Evolutionary conservation across 805 yeast species (phyloP).

Genomic region (Suhomyces kilbournensis): DNA sequence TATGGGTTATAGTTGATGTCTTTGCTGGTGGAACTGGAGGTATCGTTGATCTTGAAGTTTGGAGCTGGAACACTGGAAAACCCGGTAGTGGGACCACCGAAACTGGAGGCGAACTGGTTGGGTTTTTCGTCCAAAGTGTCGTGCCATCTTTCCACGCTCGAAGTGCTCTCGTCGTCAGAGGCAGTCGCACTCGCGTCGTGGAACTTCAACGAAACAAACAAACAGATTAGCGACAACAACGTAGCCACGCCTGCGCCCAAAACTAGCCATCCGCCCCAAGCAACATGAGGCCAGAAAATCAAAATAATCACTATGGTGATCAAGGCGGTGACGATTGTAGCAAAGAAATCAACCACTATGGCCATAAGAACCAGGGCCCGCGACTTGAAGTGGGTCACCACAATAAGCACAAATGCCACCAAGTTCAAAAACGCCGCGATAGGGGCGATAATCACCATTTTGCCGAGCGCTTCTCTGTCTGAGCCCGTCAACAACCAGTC

Average conservation of each 20-base stretch:
- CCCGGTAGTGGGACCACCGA: constrained; percentile 22
- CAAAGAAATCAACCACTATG: constrained; percentile 44
- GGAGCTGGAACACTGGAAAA: constrained; percentile 1
- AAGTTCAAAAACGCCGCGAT: constrained; percentile 64
- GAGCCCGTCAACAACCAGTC: constrained; percentile 49
- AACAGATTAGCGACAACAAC: constrained; percentile 49
- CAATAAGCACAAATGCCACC: constrained; percentile 22
- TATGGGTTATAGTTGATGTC: constrained; percentile 19
- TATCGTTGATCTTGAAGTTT: background rate
- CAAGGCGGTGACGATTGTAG: constrained; percentile 54
- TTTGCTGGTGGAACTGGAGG: constrained; percentile 10
- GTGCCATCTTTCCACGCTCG: background rate
- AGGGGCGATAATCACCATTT: constrained; percentile 59
- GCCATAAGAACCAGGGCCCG: constrained; percentile 33
- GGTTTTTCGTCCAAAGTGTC: background rate
- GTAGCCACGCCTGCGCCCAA: constrained; percentile 63
- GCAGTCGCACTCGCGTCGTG: constrained; percentile 1
- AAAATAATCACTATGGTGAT: constrained; percentile 54
- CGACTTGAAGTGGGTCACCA: constrained; percentile 23
- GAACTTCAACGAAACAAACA: constrained; percentile 24
- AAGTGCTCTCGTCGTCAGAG: background rate
- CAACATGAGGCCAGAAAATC: constrained; percentile 59
- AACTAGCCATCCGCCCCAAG: constrained; percentile 73
- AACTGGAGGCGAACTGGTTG: background rate
- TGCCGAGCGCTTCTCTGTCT: constrained; percentile 52